Percentiles rank a stretch among this genome's conserved stretches.
Conservation (phyloP, 1,284 basidiomycete species). For the Moniliophthora roreri region DNA sequence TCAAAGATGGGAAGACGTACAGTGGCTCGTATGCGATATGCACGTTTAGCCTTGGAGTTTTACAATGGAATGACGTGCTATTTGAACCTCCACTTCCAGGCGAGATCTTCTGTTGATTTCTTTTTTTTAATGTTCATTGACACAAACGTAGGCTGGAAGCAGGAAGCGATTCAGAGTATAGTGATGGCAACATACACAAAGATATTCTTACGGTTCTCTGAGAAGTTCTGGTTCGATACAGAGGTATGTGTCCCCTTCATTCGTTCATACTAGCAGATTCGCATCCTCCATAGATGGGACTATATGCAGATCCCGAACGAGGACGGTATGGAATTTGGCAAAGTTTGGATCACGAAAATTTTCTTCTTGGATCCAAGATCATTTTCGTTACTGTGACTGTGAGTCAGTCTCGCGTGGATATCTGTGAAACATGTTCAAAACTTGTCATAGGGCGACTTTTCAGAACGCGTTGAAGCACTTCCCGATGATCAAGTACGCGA, state of each 20-base stretch:
- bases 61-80: slow-evolving; percentile 60
- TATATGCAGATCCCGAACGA: slow-evolving; percentile 64
- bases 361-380: slow-evolving; percentile 62
- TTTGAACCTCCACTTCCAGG: slow-evolving; percentile 57
- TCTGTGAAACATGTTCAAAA: no score
- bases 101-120: slow-evolving; percentile 12
- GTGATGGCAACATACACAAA: slow-evolving; percentile 73
- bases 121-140: neutral
- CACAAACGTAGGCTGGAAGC: slow-evolving; percentile 46
- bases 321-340: slow-evolving; percentile 74
- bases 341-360: slow-evolving; percentile 57
- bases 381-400: slow-evolving; percentile 57
- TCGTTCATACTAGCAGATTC: neutral
- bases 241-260: slow-evolving; percentile 40
- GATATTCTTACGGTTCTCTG: slow-evolving; percentile 65
- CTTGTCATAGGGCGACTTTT: slow-evolving; percentile 55
- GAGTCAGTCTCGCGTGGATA: no score
- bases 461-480: slow-evolving; percentile 55
- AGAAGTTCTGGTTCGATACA: slow-evolving; percentile 70
- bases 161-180: slow-evolving; percentile 65
- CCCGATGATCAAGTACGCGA: slow-evolving; percentile 44
- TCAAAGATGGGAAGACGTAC: slow-evolving; percentile 43
- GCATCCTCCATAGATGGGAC: slow-evolving; percentile 42
- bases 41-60: slow-evolving; percentile 63
- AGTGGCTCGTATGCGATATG: slow-evolving; percentile 56